Percentiles rank a stretch among this genome's conserved stretches.
These are phyloP conservation scores for Saturnispora sekii DNA, from an alignment of 805 yeast genomes.

Conservation along the genomic window DNA sequence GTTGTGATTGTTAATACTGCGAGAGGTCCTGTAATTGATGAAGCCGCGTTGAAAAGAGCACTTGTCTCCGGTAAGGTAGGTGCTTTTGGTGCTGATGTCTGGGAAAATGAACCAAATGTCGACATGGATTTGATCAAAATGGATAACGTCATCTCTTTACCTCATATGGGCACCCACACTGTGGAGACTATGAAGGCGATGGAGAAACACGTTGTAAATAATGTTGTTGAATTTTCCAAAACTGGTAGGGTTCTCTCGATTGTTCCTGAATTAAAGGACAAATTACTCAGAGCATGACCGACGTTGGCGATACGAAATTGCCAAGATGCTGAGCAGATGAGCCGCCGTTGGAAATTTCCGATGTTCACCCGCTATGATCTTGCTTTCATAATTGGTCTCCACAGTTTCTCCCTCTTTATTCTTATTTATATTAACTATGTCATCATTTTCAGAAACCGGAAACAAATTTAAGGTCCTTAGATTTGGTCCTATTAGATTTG, in stretches of 20 bases:
- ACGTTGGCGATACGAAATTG: not conserved
- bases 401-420: not conserved
- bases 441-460: constrained; percentile 13
- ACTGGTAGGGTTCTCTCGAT: constrained; percentile 63
- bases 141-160: constrained; percentile 67
- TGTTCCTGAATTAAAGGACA: constrained; percentile 63
- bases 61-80: constrained; percentile 57
- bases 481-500: constrained; percentile 51
- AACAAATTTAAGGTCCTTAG: constrained; percentile 53
- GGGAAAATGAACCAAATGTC: constrained; percentile 67
- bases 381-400: not conserved
- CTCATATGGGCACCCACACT: constrained; percentile 85
- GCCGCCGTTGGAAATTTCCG: not conserved
- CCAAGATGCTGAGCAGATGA: constrained; percentile 2
- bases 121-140: constrained; percentile 48
- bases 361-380: not conserved
- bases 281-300: not conserved
- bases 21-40: constrained; percentile 77
- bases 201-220: constrained; percentile 72
- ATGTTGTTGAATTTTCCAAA: constrained; percentile 46
- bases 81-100: constrained; percentile 66
- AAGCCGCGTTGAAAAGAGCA: constrained; percentile 43
- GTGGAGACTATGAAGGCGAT: constrained; percentile 64
- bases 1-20: constrained; percentile 77
- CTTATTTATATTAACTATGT: constrained; percentile 10